A percentile compares a stretch with the other conserved stretches of the same genome.
Evolutionary conservation across 768 basidiomycete species (phyloP).

Genomic region (Lactarius deliciosus): DNA sequence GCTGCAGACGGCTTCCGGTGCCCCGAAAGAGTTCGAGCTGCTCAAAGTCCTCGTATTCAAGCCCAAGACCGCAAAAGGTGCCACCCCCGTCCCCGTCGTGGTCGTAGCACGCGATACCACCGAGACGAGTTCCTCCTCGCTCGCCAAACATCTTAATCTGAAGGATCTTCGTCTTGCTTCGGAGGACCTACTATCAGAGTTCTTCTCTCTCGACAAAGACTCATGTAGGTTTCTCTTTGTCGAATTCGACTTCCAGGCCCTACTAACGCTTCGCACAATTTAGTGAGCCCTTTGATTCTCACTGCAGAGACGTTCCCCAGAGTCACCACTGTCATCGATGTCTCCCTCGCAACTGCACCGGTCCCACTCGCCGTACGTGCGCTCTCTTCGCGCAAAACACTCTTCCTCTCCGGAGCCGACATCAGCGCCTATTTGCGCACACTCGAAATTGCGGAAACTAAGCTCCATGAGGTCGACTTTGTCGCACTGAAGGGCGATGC

Average conservation of each 20-base stretch:
- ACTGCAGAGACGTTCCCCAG: constrained; percentile 63
- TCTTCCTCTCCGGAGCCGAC: constrained; percentile 79
- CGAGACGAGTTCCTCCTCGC: constrained; percentile 73
- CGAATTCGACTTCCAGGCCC: not conserved
- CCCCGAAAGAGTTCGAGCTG: constrained; percentile 64
- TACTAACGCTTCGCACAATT: not conserved
- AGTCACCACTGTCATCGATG: constrained; percentile 73
- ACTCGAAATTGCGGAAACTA: constrained; percentile 64
- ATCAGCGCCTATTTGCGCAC: constrained; percentile 68
- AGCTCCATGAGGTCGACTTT: constrained; percentile 76
- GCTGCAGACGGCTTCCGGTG: constrained; percentile 50
- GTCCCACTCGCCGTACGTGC: constrained; percentile 75
- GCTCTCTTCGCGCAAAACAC: constrained; percentile 62
- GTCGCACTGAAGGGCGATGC: constrained; percentile 52
- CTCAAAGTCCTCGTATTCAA: constrained; percentile 94
- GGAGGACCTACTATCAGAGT: constrained; percentile 82
- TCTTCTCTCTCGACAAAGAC: constrained; percentile 83
- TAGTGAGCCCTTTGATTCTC: constrained; percentile 83
- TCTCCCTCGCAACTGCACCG: constrained; percentile 69
- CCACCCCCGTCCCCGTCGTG: constrained; percentile 79
- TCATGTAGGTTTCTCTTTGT: constrained; percentile 56
- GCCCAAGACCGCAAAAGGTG: constrained; percentile 91
- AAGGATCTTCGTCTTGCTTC: constrained; percentile 87
- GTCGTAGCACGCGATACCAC: constrained; percentile 83
- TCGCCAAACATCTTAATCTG: constrained; percentile 77